Evolutionary conservation across 108 stramenopile species (phyloP), one percentile per base, ranked within the genome.

Genomic region (Epipyxis sp.): DNA sequence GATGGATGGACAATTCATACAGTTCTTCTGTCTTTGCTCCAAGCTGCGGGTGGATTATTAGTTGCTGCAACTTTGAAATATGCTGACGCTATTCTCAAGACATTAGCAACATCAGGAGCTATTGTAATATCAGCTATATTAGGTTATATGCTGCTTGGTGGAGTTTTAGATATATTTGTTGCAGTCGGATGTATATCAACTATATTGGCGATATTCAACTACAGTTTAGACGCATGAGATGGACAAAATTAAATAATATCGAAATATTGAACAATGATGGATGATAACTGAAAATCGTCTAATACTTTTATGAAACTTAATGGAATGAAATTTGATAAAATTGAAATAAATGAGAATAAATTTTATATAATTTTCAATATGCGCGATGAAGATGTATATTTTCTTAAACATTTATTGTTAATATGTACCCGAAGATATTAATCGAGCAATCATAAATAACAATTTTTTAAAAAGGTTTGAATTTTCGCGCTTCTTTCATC

Each of bases 31-130:
- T 40, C 91, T n/a, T 58, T 88, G 10, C 76, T 95, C 62, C 91
- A 91, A 42, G 92, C 92, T 29, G 94, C 92, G 0, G 95, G 95
- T 69, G 94, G 95, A 20, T 54, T 97, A 76, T 80, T 97, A 54
- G 95, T 97, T 59, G 95, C 95, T 20, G 80, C 94, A 16, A 92
- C 91, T 34, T 91, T 95, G 84, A 97, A 97, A 82, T 88, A 95
- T 77, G 93, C 92, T 40, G 94, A 97, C 78, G 87, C 92, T 16
- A 92, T 97, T 69, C 79, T 97, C 69, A 97, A 97, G 85, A 95
- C 94, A 2, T 82, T 95, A 69, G 95, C 95, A 0, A 84, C 83
- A 6, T 76, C 81, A 0, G 83, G 79, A 1, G 59, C 83, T 1
- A 84, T 84, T 65, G 71, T 82, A 27, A 69, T 84, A 16, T 76